Conservation (phyloP, 2,329 filamentous ascomycete genomes). For the Penicillium sp. region DNA sequence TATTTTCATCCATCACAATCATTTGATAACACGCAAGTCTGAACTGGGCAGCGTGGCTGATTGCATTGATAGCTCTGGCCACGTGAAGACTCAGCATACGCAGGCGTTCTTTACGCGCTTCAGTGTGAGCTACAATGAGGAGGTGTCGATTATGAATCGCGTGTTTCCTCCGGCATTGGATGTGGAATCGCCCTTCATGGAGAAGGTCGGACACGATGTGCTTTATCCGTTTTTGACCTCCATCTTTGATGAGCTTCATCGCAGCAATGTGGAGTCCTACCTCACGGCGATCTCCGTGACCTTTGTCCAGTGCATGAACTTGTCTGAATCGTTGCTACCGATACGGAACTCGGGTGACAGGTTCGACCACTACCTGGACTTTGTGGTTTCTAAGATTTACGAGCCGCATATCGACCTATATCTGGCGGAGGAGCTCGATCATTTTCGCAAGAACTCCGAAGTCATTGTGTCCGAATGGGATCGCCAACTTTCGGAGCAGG, state of each 20-base stretch:
- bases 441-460: constrained; percentile 73
- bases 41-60: constrained; percentile 71
- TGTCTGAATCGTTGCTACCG: constrained; percentile 66
- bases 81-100: constrained; percentile 73
- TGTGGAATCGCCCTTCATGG: constrained; percentile 73
- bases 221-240: constrained; percentile 81
- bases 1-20: constrained; percentile 82
- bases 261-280: constrained; percentile 69
- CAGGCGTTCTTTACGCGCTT: constrained; percentile 74
- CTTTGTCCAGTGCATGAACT: constrained; percentile 78
- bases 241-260: constrained; percentile 82
- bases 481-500: constrained; percentile 83
- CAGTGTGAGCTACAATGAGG: constrained; percentile 72
- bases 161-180: constrained; percentile 70
- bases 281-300: constrained; percentile 80
- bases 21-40: constrained; percentile 70
- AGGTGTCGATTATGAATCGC: constrained; percentile 70
- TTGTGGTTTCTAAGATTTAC: constrained; percentile 68
- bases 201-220: constrained; percentile 75
- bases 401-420: constrained; percentile 94
- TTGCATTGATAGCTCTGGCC: constrained; percentile 69
- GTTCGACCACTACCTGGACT: constrained; percentile 61
- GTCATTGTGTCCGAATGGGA: constrained; percentile 80
- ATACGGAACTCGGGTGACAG: constrained; percentile 57
- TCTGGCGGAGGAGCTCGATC: constrained; percentile 82